Evolutionary conservation across 495 filamentous ascomycete species (phyloP), one percentile per base, ranked within the genome.

Genomic region (Podospora appendiculata): DNA sequence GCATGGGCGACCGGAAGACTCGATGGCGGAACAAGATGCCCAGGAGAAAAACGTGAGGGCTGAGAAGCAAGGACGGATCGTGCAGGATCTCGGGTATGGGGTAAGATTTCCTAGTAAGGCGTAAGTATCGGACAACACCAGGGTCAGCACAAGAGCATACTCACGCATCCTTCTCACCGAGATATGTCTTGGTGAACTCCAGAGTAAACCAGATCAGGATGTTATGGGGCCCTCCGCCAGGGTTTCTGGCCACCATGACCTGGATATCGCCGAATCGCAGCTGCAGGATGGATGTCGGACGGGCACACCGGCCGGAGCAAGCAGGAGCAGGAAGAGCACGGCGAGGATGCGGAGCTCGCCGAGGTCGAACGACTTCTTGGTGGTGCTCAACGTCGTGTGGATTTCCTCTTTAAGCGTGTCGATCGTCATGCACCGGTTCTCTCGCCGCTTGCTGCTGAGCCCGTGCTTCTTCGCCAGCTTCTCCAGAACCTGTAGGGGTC

Each of bases 101-200:
- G n/a, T 40, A 14, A 33, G 47, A 25, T 18, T 50, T 50, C 47
- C 47, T 50, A 50, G 14, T 18, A 50, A 25, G 47, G 47, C 47
- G 38, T 50, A 14, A 50, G 39, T 38, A 50, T 19, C 35, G 14
- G 35, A 18, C 40, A 50, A 18, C 41, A 36, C 47, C 36, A n/a
- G n/a, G 47, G 17, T 41, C 41, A n/a, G 35, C 36, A 17, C 32
- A 50, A 38, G 19, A 12, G 42, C 47, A 32, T 41, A 50, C n/a
- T n/a, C n/a, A n/a, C 47, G 47, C 39, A 50, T 50, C 47, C 13
- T 50, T 50, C 18, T n/a, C 25, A 41, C 47, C 36, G 39, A 50
- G 47, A 50, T 50, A 42, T 6, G 47, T 50, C 47, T 50, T 50
- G 18, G 36, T 50, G 39, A 50, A 50, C 47, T 50, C 38, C 47